Percentiles rank a stretch among this genome's conserved stretches.
Evolutionary conservation across 306 rosid species (phyloP).

Genomic region (Sicyos edulis): DNA sequence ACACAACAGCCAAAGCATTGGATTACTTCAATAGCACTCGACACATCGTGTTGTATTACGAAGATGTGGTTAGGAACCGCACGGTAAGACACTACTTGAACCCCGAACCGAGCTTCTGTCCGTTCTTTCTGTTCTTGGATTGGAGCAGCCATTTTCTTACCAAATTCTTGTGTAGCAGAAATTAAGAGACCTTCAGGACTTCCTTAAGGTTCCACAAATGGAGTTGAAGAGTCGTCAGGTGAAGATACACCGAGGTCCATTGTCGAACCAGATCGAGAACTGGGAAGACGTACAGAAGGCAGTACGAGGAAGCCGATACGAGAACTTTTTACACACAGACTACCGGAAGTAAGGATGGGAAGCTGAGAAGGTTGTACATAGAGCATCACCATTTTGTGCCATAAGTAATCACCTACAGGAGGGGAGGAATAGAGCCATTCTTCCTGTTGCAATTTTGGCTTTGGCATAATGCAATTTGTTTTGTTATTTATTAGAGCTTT

Average conservation of each 20-base stretch:
- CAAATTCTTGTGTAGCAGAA: constrained; percentile 40
- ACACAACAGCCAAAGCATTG: constrained; percentile 66
- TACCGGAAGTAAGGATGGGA: constrained; percentile 33
- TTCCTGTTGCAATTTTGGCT: constrained; percentile 20
- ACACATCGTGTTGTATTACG: constrained; percentile 73
- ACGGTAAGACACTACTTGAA: constrained; percentile 45
- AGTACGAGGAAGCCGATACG: constrained; percentile 57
- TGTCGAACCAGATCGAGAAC: constrained; percentile 58
- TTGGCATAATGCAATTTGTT: constrained; percentile 7
- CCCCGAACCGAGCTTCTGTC: not conserved
- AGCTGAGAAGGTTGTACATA: constrained; percentile 24
- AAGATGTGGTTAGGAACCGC: constrained; percentile 72
- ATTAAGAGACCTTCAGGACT: constrained; percentile 65
- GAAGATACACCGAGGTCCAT: constrained; percentile 79
- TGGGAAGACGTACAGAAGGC: constrained; percentile 57
- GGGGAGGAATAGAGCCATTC: constrained; percentile 10
- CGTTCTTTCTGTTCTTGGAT: not conserved
- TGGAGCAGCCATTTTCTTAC: not conserved
- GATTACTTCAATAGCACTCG: constrained; percentile 81
- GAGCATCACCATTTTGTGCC: constrained; percentile 14
- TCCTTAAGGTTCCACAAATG: constrained; percentile 68
- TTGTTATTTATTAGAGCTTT: not conserved
- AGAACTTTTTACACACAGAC: constrained; percentile 52
- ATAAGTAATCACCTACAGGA: not conserved
- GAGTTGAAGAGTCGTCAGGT: constrained; percentile 81